These are phyloP conservation scores for Leucocoprinus leucothites DNA, from an alignment of 768 basidiomycete species.

Conservation along the genomic window DNA sequence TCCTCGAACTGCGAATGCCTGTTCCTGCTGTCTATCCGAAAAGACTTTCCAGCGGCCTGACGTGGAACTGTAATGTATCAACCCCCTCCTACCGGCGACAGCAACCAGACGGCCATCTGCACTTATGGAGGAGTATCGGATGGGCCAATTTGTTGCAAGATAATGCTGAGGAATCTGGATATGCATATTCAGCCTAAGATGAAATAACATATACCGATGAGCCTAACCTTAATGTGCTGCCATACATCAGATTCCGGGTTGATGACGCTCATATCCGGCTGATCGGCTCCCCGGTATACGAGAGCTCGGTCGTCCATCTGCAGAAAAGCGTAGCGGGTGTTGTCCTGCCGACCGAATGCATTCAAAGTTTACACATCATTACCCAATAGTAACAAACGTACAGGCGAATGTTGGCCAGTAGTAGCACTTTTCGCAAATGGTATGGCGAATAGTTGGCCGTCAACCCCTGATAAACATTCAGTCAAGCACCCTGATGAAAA, in stretches of 20 bases:
- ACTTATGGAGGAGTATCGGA: slow-evolving; percentile 88
- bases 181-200: not conserved
- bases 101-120: slow-evolving; percentile 90
- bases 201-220: not conserved
- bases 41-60: slow-evolving; percentile 97
- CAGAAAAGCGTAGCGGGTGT: slow-evolving; percentile 91
- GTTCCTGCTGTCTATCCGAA: slow-evolving; percentile 75
- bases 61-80: slow-evolving; percentile 90
- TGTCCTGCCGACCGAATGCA: slow-evolving; percentile 55
- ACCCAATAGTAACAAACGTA: slow-evolving; percentile 32
- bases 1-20: slow-evolving; percentile 83
- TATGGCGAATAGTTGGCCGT: slow-evolving; percentile 77
- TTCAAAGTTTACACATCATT: not conserved
- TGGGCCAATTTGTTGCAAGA: slow-evolving; percentile 89
- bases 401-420: slow-evolving; percentile 88
- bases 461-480: slow-evolving; percentile 36
- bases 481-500: not conserved
- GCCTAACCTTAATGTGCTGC: slow-evolving; percentile 86
- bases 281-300: slow-evolving; percentile 93
- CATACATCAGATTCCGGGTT: slow-evolving; percentile 98
- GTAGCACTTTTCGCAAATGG: slow-evolving; percentile 96
- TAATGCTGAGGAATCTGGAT: slow-evolving; percentile 84
- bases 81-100: slow-evolving; percentile 85
- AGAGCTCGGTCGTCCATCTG: slow-evolving; percentile 94
- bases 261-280: slow-evolving; percentile 97